phyloP scores from a whole-genome alignment of 2,329 filamentous ascomycete species.

The Fusarium solani-melongenae region DNA sequence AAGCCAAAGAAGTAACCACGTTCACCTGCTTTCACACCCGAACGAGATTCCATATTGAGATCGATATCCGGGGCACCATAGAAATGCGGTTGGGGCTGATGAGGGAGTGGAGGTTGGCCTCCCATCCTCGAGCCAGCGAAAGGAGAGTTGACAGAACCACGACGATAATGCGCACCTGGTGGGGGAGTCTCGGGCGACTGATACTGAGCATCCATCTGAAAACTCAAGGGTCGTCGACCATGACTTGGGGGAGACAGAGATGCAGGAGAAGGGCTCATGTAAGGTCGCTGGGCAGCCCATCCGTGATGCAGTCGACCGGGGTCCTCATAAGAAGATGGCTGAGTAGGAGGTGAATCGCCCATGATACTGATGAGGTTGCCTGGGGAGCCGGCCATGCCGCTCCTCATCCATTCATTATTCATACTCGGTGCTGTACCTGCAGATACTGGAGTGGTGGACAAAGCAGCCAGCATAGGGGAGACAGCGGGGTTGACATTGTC shows the following conservation, averaged over 20 bases:
- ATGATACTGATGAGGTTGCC: constrained; percentile 63
- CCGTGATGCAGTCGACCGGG: constrained; percentile 55
- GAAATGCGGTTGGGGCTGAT: constrained; percentile 81
- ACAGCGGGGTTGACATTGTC: constrained; percentile 56
- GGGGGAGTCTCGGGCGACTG: constrained; percentile 55
- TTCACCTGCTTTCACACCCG: constrained; percentile 71
- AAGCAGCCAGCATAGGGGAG: constrained; percentile 61
- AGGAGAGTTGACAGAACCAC: constrained; percentile 64
- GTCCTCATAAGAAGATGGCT: constrained; percentile 64
- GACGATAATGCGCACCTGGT: constrained; percentile 51
- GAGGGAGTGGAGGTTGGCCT: constrained; percentile 74
- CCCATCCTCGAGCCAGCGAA: constrained; percentile 57
- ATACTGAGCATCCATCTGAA: constrained; percentile 62
- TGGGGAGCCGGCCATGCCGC: constrained; percentile 61
- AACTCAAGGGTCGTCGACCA: constrained; percentile 62
- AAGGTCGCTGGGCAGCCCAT: constrained; percentile 59
- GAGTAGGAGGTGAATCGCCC: constrained; percentile 64
- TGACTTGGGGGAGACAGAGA: constrained; percentile 54
- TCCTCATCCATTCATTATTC: constrained; percentile 58
- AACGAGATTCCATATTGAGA: constrained; percentile 68
- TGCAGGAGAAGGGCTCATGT: constrained; percentile 56
- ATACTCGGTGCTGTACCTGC: constrained; percentile 60
- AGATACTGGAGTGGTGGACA: constrained; percentile 61
- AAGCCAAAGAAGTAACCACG: constrained; percentile 85
- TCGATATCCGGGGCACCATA: constrained; percentile 81